A percentile compares a stretch with the other conserved stretches of the same genome.
Conservation (phyloP, 192 early-diverging fungal genomes). For the Mortierella alpina region DNA sequence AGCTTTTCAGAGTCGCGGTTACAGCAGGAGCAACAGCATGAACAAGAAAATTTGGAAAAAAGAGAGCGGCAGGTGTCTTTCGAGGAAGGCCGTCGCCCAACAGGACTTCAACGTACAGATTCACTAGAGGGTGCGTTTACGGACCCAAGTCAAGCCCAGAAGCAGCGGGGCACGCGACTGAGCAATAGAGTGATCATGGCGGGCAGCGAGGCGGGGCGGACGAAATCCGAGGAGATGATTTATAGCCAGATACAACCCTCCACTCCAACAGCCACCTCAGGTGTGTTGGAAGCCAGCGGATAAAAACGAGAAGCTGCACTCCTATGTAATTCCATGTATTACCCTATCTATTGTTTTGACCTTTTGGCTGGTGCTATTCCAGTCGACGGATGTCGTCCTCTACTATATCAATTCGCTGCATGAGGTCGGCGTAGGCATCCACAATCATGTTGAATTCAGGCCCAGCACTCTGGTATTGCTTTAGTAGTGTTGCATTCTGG, state of each 20-base stretch:
- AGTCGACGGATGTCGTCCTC: conserved; percentile 44
- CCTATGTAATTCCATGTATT: neutral
- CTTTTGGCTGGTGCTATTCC: neutral
- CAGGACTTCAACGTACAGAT: no score
- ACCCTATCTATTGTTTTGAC: neutral
- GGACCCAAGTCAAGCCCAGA: neutral
- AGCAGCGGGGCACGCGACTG: neutral
- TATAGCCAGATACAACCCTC: neutral
- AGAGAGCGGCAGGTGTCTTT: no score
- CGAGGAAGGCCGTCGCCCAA: no score
- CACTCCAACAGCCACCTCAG: neutral
- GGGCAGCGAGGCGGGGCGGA: neutral
- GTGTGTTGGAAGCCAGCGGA: conserved; percentile 19
- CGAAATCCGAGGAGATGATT: neutral
- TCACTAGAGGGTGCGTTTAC: no score
- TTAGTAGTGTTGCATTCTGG: conserved; percentile 19
- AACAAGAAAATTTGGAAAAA: no score
- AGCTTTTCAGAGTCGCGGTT: no score
- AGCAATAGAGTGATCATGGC: neutral
- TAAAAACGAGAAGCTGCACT: neutral
- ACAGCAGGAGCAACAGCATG: no score
- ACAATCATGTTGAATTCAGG: conserved; percentile 46
- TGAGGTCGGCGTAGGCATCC: conserved; percentile 34
- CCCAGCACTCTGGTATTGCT: conserved; percentile 36
- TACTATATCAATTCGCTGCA: conserved; percentile 32